Percentiles rank a stretch among this genome's conserved stretches.
These are phyloP conservation scores for Aspergillus saccharolyticus DNA, from an alignment of 495 filamentous ascomycete genomes.

Conservation along the genomic window DNA sequence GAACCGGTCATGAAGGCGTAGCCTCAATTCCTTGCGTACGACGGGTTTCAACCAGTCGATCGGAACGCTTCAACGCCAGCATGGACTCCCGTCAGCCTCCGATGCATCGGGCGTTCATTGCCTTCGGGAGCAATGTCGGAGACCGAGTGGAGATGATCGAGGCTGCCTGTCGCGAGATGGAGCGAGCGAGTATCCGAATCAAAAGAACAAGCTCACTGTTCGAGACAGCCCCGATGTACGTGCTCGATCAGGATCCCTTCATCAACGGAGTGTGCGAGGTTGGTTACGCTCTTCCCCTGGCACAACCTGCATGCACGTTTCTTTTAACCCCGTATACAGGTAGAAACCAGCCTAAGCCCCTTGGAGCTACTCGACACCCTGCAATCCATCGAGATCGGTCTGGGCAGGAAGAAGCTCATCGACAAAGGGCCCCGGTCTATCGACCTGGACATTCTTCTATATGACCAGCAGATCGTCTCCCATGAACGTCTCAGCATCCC, in stretches of 20 bases:
- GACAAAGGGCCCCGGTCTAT: conserved; percentile 93
- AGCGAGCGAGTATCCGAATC: conserved; percentile 62
- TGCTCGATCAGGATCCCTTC: conserved; percentile 80
- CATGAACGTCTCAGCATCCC: conserved; percentile 75
- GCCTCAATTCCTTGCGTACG: conserved; percentile 4
- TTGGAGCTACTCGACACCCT: conserved; percentile 70
- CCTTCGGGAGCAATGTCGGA: conserved; percentile 89
- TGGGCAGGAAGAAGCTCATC: conserved; percentile 78
- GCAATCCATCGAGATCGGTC: conserved; percentile 70
- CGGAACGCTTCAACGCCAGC: conserved; percentile 16
- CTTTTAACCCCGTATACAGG: conserved; percentile 44
- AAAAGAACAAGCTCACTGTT: conserved; percentile 81
- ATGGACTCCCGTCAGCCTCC: conserved; percentile 23
- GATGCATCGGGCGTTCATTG: conserved; percentile 66
- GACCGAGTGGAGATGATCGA: conserved; percentile 81
- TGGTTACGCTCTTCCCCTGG: background rate
- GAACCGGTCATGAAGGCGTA: conserved; percentile 5
- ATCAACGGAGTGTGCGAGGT: conserved; percentile 95
- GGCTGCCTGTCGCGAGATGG: conserved; percentile 71
- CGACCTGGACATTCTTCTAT: conserved; percentile 89
- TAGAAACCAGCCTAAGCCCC: conserved; percentile 74
- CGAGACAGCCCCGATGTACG: conserved; percentile 96
- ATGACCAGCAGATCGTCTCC: conserved; percentile 61
- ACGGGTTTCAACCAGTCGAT: conserved; percentile 23
- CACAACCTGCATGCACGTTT: background rate